Evolutionary conservation across 805 yeast species (phyloP).

Genomic region (Yarrowia keelungensis): DNA sequence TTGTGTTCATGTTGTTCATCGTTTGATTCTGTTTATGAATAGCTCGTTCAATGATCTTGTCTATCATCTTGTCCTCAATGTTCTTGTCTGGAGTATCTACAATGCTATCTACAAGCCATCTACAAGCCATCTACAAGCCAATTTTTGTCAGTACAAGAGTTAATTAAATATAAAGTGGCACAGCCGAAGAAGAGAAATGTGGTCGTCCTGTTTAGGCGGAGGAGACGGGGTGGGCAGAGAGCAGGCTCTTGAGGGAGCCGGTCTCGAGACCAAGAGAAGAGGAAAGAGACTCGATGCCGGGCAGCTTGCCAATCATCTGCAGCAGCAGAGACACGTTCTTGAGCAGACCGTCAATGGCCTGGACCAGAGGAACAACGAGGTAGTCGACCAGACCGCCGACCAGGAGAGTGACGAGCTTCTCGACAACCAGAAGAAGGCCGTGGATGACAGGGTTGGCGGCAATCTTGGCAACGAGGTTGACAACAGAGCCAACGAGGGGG

Average conservation of each 20-base stretch:
- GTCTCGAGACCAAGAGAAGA: constrained; percentile 5
- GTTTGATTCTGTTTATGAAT: too few relatives aligned
- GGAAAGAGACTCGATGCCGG: constrained; percentile 1
- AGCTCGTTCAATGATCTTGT: too few relatives aligned
- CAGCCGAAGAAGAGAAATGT: constrained; percentile 5
- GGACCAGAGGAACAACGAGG: constrained; percentile 37
- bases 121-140: too few relatives aligned
- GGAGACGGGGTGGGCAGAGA: constrained; percentile 1
- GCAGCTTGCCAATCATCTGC: constrained; percentile 1
- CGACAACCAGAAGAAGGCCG: constrained; percentile 30
- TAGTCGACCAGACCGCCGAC: constrained; percentile 35
- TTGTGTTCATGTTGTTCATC: too few relatives aligned
- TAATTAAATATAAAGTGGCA: constrained; percentile 3
- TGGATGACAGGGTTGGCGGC: constrained; percentile 35
- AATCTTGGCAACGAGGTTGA: constrained; percentile 7
- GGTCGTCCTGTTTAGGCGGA: neutral
- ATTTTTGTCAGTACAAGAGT: neutral
- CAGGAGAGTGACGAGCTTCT: constrained; percentile 17
- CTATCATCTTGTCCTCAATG: too few relatives aligned
- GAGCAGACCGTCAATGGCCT: constrained; percentile 35
- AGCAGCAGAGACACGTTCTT: constrained; percentile 10
- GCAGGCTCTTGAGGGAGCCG: constrained; percentile 7
- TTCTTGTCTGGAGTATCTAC: too few relatives aligned
- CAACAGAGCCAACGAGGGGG: constrained; percentile 11
- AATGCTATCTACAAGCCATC: too few relatives aligned